Evolutionary conservation across 192 early-diverging fungal species (phyloP).

Genomic region (Mortierella antarctica): DNA sequence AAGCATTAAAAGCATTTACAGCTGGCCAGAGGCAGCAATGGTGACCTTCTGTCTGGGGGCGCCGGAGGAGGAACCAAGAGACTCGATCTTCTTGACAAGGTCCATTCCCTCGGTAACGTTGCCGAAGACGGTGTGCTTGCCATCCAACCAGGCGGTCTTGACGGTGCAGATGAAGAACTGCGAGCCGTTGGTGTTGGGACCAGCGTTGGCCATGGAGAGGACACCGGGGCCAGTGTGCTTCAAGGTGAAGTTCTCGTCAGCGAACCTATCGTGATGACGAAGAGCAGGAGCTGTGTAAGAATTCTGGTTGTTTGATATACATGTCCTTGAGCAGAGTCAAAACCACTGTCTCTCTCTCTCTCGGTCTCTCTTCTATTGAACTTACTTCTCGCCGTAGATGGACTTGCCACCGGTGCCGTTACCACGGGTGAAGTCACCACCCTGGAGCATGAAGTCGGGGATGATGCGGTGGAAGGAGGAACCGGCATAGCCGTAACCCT

Average conservation of each 20-base stretch:
- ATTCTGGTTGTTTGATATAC: neutral
- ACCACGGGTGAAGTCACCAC: conserved; percentile 86
- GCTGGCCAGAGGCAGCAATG: conserved; percentile 76
- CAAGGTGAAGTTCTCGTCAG: conserved; percentile 70
- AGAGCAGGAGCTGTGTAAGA: neutral
- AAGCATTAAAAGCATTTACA: conserved; percentile 52
- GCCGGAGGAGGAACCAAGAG: conserved; percentile 64
- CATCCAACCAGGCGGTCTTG: conserved; percentile 87
- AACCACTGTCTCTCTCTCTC: too few species aligned
- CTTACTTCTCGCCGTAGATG: conserved; percentile 87
- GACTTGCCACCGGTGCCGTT: conserved; percentile 93
- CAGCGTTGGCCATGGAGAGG: conserved; percentile 91
- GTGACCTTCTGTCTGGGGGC: conserved; percentile 58
- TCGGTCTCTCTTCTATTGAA: neutral
- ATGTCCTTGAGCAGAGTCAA: neutral
- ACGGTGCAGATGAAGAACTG: conserved; percentile 93
- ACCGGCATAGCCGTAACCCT: conserved; percentile 84
- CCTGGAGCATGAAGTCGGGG: conserved; percentile 85
- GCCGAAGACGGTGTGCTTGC: conserved; percentile 88
- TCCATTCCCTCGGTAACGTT: conserved; percentile 76
- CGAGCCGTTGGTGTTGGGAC: conserved; percentile 87
- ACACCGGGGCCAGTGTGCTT: conserved; percentile 72
- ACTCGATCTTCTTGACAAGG: conserved; percentile 74
- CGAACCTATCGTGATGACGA: conserved; percentile 55
- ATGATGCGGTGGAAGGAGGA: conserved; percentile 89